Percentiles rank a stretch among this genome's conserved stretches.
phyloP scores from a whole-genome alignment of 2,329 filamentous ascomycete species.

The Diatrype stigma region DNA sequence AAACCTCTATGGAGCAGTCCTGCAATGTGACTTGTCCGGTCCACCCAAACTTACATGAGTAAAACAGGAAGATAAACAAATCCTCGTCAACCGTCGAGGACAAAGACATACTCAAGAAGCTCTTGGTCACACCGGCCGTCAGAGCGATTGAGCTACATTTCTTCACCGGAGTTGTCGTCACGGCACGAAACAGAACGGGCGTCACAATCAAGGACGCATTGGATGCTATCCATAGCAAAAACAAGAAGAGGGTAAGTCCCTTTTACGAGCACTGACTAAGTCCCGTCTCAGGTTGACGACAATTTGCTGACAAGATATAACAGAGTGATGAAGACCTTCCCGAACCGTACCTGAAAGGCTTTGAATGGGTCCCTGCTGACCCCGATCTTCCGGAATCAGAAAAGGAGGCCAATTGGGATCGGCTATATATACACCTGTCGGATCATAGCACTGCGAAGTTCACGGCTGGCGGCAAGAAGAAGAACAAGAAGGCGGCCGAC shows the following conservation, averaged over 20 bases:
- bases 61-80: constrained; percentile 84
- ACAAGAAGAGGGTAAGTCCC: constrained; percentile 82
- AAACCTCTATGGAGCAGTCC: constrained; percentile 7
- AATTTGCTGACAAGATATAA: not conserved
- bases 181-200: constrained; percentile 85
- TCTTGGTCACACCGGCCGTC: constrained; percentile 74
- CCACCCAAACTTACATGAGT: not conserved
- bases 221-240: constrained; percentile 93
- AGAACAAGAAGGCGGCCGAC: constrained; percentile 54
- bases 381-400: constrained; percentile 33
- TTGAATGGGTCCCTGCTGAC: constrained; percentile 67
- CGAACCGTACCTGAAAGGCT: constrained; percentile 81
- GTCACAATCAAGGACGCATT: constrained; percentile 96
- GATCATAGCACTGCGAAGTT: constrained; percentile 38
- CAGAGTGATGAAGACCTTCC: constrained; percentile 91
- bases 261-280: constrained; percentile 1
- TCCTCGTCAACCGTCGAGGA: constrained; percentile 77
- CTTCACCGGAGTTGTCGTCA: constrained; percentile 81
- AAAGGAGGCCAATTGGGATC: constrained; percentile 85
- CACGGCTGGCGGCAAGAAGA: constrained; percentile 56
- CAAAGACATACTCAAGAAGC: constrained; percentile 75
- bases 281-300: not conserved
- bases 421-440: constrained; percentile 79
- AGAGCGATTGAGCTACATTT: constrained; percentile 95
- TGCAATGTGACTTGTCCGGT: constrained; percentile 2